A percentile compares a stretch with the other conserved stretches of the same genome.
Evolutionary conservation across 805 yeast species (phyloP).

Genomic region (Wickerhamomyces silvicola): DNA sequence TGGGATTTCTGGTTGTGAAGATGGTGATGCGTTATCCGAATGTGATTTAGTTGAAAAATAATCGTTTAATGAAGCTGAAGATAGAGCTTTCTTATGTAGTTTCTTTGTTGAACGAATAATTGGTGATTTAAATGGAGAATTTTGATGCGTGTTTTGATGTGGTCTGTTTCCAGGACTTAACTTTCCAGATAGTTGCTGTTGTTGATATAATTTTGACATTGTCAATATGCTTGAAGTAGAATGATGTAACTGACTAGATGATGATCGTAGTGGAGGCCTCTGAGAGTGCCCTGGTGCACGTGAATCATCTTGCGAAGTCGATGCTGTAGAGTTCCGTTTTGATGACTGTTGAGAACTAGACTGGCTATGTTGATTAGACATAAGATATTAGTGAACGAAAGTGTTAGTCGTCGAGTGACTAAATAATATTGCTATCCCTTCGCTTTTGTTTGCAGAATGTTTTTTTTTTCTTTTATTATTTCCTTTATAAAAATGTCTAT

Average conservation of each 20-base stretch:
- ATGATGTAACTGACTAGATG: conserved; percentile 1
- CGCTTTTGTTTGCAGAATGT: too few species aligned
- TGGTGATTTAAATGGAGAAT: too few species aligned
- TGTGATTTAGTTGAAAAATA: conserved; percentile 6
- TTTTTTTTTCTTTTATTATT: too few species aligned
- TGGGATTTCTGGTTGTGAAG: neutral
- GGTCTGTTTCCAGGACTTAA: conserved; percentile 3
- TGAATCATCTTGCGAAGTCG: too few species aligned
- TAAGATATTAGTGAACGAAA: too few species aligned
- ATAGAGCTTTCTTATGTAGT: conserved; percentile 19
- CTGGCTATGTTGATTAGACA: too few species aligned
- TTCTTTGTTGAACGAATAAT: conserved; percentile 11
- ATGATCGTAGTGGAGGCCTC: neutral
- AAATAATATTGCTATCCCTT: too few species aligned
- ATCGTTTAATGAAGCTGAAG: conserved; percentile 16
- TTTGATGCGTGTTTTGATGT: conserved; percentile 2
- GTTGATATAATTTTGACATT: conserved; percentile 19
- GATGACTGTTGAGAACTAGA: too few species aligned
- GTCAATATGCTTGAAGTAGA: conserved; percentile 22
- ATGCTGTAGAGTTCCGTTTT: too few species aligned
- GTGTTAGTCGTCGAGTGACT: too few species aligned
- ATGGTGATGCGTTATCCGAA: conserved; percentile 2
- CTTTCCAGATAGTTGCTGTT: conserved; percentile 7
- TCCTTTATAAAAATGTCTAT: too few species aligned
- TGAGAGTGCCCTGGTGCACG: too few species aligned